Conservation (phyloP, 2,329 filamentous ascomycete genomes). For the Talaromyces sp. region DNA sequence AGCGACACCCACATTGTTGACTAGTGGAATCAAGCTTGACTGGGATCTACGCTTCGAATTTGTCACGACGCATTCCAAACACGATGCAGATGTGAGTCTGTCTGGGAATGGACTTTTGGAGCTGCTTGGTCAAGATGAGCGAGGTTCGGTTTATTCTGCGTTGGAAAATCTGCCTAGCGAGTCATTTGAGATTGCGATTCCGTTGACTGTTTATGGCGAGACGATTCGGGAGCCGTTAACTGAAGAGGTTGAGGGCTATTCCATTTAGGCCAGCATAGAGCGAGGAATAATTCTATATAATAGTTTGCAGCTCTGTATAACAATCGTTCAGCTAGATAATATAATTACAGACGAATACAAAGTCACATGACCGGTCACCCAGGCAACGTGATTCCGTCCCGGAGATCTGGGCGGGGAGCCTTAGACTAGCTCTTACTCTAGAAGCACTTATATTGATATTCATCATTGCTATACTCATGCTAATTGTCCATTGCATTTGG, state of each 20-base stretch:
- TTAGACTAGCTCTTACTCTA: background rate
- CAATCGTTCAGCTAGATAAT: background rate
- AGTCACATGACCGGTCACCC: conserved; percentile 17
- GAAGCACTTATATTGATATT: background rate
- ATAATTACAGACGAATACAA: background rate
- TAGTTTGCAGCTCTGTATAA: background rate
- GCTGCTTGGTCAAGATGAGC: conserved; percentile 72
- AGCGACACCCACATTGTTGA: conserved; percentile 88
- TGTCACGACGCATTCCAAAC: conserved; percentile 64
- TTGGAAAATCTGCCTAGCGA: conserved; percentile 76
- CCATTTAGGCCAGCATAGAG: conserved; percentile 28
- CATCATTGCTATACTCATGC: too few species aligned
- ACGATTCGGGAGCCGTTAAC: conserved; percentile 43
- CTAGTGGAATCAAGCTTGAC: conserved; percentile 77
- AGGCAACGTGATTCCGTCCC: conserved; percentile 8
- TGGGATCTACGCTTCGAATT: conserved; percentile 94
- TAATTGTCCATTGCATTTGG: background rate
- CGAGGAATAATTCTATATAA: background rate
- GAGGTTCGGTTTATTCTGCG: conserved; percentile 72
- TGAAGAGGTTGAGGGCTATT: conserved; percentile 40
- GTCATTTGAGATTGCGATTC: conserved; percentile 86
- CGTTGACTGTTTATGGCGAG: conserved; percentile 71
- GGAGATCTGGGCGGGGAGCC: conserved; percentile 7
- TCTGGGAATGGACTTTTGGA: conserved; percentile 63
- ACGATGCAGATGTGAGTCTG: conserved; percentile 35